Base-by-base conservation (phyloP, 2,329 filamentous ascomycete genomes). In the Peltaster fructicola region DNA sequence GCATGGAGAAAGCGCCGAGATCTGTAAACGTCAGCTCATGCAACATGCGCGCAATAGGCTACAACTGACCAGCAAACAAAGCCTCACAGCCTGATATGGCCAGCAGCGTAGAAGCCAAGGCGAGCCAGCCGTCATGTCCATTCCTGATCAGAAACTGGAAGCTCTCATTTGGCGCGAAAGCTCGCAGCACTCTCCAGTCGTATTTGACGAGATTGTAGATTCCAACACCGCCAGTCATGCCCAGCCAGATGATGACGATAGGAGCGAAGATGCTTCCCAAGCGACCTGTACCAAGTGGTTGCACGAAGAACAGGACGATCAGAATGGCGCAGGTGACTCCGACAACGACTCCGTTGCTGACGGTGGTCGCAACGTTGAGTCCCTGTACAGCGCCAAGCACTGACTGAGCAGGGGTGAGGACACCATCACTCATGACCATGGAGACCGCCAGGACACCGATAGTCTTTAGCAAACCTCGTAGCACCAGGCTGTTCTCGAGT, bases 41-140 rank as follows among this genome's bases (percentile, higher is more conserved):
- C n/a, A n/a, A n/a, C n/a, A n/a, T n/a, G n/a, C n/a, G n/a, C n/a
- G n/a, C n/a, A n/a, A n/a, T n/a, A n/a, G n/a, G n/a, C n/a, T n/a
- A n/a, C n/a, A n/a, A n/a, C n/a, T n/a, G n/a, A n/a, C n/a, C n/a
- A 3, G 77, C 76, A 41, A 81, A 84, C 1, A 84, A 56, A 1
- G 76, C 74, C 44, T 82, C 77, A n/a, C 78, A 73, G 20, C 72
- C 76, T 2, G 77, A 82, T 39, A 84, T 82, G 3, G 71, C 65
- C 7, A 84, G 61, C 2, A 84, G 48, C 11, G 82, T 65, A 4
- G 77, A 76, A 14, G 42, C 73, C 2, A 79, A 56, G 30, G 62
- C 65, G 30, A 55, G 57, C 72, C 73, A 78, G 1, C 68, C 72
- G 4, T 63, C 54, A 3, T 62, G 56, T 26, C 60, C 58, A 38